Base-by-base conservation (phyloP, 345 rosid species). In the Camelina hispida region DNA sequence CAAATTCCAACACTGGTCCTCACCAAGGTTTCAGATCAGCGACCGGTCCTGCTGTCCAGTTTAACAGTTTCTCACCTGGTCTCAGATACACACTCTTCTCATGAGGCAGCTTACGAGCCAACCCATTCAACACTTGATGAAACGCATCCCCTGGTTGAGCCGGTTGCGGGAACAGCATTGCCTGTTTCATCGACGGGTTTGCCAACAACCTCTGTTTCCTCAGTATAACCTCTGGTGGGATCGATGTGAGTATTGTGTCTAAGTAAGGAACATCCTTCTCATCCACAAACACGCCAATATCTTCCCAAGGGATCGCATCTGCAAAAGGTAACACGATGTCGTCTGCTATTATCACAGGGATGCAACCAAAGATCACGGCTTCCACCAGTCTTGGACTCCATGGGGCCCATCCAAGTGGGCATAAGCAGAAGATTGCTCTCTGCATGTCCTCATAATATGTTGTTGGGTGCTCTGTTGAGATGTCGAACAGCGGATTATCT, bases 401-500 rank as follows among this genome's bases (percentile, higher is more conserved):
- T 7, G 99, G 99, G 0, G 99, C 98, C 98, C 99, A 95, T 35
- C 99, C 99, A 7, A 95, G 94, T 3, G 99, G 99, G 79, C 98
- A 95, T 79, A 95, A 78, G 74, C 99, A 95, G 77, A 95, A 95
- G 66, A 95, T 79, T 43, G 98, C 99, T 71, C 99, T 81, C 34
- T 95, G 99, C 98, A 95, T 95, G 83, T 95, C 99, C 74, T 95
- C 98, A 1, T 95, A 93, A 75, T 95, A 95, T 13, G 97, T 95
- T 6, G 90, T 84, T 22, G 99, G 99, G 80, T 95, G 99, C 71
- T 95, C 97, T 11, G 99, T 90, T 15, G 99, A 95, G 63, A 95
- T 93, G 88, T 95, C 99, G 16, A 95, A 95, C 1, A 95, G 85
- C 4, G 94, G 94, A 72, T 95, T 95, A 81, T 95, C 91, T 82